A percentile compares a stretch with the other conserved stretches of the same genome.
phyloP scores from a whole-genome alignment of 805 yeast species.

The Wickerhamiella alocasiicola region DNA sequence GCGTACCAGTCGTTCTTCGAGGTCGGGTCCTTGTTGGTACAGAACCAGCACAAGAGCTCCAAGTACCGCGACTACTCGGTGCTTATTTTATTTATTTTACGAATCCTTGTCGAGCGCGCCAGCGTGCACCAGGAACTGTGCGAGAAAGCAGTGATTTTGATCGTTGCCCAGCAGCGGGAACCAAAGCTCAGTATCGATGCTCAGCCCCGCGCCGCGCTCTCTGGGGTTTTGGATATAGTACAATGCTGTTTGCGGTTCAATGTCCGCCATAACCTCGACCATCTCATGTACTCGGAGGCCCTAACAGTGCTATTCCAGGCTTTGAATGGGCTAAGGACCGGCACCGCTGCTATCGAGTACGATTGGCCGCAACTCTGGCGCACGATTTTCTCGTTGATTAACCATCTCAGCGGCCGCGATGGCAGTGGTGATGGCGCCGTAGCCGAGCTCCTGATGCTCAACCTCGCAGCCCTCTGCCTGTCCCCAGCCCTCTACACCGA shows the following conservation, averaged over 20 bases:
- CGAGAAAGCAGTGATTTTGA: constrained; percentile 11
- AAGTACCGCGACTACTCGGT: constrained; percentile 25
- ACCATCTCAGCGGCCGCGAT: constrained; percentile 18
- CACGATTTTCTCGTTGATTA: constrained; percentile 24
- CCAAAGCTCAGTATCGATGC: constrained; percentile 21
- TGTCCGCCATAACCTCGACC: constrained; percentile 23
- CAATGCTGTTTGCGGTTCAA: constrained; percentile 26
- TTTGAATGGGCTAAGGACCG: constrained; percentile 16
- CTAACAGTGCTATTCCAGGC: constrained; percentile 21
- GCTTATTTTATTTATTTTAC: constrained; percentile 23
- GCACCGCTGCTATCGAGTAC: constrained; percentile 19
- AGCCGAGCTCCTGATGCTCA: constrained; percentile 13
- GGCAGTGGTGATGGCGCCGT: constrained; percentile 3
- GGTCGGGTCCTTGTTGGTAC: constrained; percentile 23
- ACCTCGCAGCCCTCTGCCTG: constrained; percentile 24
- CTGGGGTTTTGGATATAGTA: constrained; percentile 27
- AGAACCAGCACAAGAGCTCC: constrained; percentile 21
- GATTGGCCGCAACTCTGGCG: constrained; percentile 32
- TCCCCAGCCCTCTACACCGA: constrained; percentile 26
- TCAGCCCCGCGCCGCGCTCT: constrained; percentile 22
- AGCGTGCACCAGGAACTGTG: constrained; percentile 11
- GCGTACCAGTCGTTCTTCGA: constrained; percentile 24
- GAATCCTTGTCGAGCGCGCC: constrained; percentile 25
- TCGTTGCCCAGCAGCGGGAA: constrained; percentile 21
- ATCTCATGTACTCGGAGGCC: constrained; percentile 22